Conservation (phyloP, 2,329 filamentous ascomycete species). For the Penicillium paneum region DNA sequence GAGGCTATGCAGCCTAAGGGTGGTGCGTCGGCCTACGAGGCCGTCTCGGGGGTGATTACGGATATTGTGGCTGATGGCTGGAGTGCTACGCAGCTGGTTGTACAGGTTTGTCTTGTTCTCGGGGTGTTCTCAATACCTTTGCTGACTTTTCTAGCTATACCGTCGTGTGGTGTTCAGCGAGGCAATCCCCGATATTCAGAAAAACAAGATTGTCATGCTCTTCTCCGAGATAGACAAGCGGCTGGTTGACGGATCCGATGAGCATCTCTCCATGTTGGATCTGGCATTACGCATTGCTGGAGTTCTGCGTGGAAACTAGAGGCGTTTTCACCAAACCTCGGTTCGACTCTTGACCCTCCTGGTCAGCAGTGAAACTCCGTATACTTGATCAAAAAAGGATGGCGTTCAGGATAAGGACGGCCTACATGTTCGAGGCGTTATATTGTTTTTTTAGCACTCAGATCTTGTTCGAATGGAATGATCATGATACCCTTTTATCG, state of each 20-base stretch:
- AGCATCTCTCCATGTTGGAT: slow-evolving; percentile 88
- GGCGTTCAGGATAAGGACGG: slow-evolving; percentile 1
- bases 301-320: slow-evolving; percentile 52
- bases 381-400: neutral
- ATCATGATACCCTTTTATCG: slow-evolving; percentile 10
- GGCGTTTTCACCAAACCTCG: too few species aligned
- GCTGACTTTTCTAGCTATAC: slow-evolving; percentile 49
- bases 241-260: slow-evolving; percentile 88
- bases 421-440: slow-evolving; percentile 3
- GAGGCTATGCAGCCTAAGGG: slow-evolving; percentile 71
- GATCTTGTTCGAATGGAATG: slow-evolving; percentile 8
- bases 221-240: slow-evolving; percentile 96
- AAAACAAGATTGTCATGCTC: slow-evolving; percentile 81
- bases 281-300: slow-evolving; percentile 75
- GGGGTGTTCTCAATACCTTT: neutral
- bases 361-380: neutral
- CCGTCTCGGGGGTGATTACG: slow-evolving; percentile 75
- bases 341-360: neutral
- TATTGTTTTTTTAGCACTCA: slow-evolving; percentile 3
- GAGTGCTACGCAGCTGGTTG: slow-evolving; percentile 85
- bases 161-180: slow-evolving; percentile 81
- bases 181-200: slow-evolving; percentile 75
- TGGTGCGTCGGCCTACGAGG: slow-evolving; percentile 64
- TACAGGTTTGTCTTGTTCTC: slow-evolving; percentile 57
- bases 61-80: slow-evolving; percentile 94